These are phyloP conservation scores for Pythium brassicae DNA, from an alignment of 352 stramenopile genomes.

Conservation along the genomic window DNA sequence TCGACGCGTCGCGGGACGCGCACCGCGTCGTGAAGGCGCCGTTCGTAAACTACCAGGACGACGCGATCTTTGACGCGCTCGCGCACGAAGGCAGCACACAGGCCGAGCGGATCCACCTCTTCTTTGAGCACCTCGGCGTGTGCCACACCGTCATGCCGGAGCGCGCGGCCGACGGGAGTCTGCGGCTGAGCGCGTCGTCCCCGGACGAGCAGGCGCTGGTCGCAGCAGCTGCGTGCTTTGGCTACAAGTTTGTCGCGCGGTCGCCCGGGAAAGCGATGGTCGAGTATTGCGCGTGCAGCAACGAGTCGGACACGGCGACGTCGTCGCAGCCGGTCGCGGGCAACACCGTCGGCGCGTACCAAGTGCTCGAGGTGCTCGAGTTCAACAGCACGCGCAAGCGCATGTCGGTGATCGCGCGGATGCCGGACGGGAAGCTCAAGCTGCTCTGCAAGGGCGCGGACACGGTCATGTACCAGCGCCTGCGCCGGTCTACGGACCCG, in stretches of 20 bases:
- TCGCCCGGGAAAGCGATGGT: constrained; percentile 70
- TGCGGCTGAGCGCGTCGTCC: constrained; percentile 89
- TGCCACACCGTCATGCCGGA: constrained; percentile 98
- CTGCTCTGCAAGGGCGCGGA: constrained; percentile 88
- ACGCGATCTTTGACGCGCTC: constrained; percentile 63
- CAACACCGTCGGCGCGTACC: constrained; percentile 43
- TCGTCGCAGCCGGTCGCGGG: constrained; percentile 26
- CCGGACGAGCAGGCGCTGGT: constrained; percentile 90
- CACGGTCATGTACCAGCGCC: constrained; percentile 86
- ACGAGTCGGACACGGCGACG: constrained; percentile 16
- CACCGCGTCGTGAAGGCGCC: constrained; percentile 66
- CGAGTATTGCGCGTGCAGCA: constrained; percentile 60
- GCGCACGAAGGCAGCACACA: constrained; percentile 33
- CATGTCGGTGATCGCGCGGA: constrained; percentile 91
- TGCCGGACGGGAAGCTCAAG: constrained; percentile 47
- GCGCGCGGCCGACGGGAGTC: constrained; percentile 78
- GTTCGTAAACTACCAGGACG: constrained; percentile 88
- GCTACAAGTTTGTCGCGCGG: constrained; percentile 75
- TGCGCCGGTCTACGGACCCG: constrained; percentile 43
- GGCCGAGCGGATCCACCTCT: constrained; percentile 48
- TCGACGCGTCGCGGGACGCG: constrained; percentile 16
- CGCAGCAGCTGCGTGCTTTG: constrained; percentile 74
- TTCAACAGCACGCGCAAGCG: constrained; percentile 95
- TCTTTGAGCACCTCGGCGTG: constrained; percentile 87
- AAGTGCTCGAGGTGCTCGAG: constrained; percentile 91